Evolutionary conservation across 1,139 yeast genomes (phyloP).

Genomic region (Nakaseomyces sp.): DNA sequence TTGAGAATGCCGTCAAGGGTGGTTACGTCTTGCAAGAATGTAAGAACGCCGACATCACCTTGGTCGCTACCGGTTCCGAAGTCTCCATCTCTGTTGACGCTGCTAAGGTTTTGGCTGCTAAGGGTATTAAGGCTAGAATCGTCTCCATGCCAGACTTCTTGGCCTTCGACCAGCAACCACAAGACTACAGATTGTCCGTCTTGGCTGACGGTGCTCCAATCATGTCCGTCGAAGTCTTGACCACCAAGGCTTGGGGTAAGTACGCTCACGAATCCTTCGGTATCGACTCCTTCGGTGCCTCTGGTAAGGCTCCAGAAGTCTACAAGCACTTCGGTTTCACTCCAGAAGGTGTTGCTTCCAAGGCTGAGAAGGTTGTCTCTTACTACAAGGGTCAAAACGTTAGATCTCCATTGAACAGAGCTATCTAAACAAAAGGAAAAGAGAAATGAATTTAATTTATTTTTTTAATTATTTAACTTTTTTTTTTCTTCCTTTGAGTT

Average conservation of each 20-base stretch:
- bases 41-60: constrained; percentile 63
- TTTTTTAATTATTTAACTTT: too few species aligned
- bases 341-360: constrained; percentile 83
- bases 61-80: constrained; percentile 95
- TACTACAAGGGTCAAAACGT: constrained; percentile 74
- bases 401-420: constrained; percentile 70
- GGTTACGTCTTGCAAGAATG: constrained; percentile 70
- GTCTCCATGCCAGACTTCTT: constrained; percentile 91
- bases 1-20: constrained; percentile 92
- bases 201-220: constrained; percentile 94
- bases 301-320: constrained; percentile 81
- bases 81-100: constrained; percentile 79
- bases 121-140: constrained; percentile 70
- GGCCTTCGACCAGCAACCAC: constrained; percentile 78
- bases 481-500: too few species aligned
- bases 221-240: constrained; percentile 87
- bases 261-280: constrained; percentile 97
- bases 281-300: constrained; percentile 93
- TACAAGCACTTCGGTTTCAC: constrained; percentile 86
- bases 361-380: constrained; percentile 70
- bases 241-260: constrained; percentile 88
- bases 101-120: constrained; percentile 53
- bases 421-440: constrained; percentile 41
- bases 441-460: too few species aligned
- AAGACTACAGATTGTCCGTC: constrained; percentile 72